Base-by-base conservation (phyloP, 805 yeast species). In the Starmerella tilneyi region DNA sequence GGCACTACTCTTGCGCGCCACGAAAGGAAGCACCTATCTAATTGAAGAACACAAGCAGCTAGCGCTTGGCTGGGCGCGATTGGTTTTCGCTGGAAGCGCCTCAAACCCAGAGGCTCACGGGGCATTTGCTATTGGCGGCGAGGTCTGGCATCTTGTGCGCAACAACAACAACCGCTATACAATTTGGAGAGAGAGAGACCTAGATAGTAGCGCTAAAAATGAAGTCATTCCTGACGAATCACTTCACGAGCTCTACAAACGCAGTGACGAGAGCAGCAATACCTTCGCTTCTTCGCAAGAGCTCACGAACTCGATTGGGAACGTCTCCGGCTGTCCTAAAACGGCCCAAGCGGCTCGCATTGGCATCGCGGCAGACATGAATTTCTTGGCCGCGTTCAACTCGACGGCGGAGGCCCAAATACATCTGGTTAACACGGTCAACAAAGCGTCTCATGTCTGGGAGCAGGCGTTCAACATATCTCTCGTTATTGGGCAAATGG, bases 311-410 rank as follows among this genome's bases (percentile, higher is more conserved):
- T n/a, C 40, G 9, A 36, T 36, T 5, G 40, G 40, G n/a, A 36
- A 36, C 21, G 24, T 30, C 2, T 13, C 30, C 2, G 40, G 22
- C 3, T 31, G 34, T 21, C 35, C 31, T 2, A 9, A 9, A 13
- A 4, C 31, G 2, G 15, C 23, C 12, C 9, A 17, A 5, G 16
- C 15, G 12, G 63, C 67, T 1, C 52, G 61, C 22, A 54, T 64
- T n/a, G 69, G 69, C 1, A 47, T 63, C 5, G 67, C 61, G 13
- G 66, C 58, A 2, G 69, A 65, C 51, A 63, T 65, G 51, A 59
- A 57, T 49, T 65, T 54, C 46, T 13, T 62, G 35, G 23, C 46
- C 20, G 46, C 36, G n/a, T 63, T 62, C 53, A 52, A 52, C 40
- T 45, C 52, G 24, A 41, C 53, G 17, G 43, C 53, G 9, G 58